A percentile compares a stretch with the other conserved stretches of the same genome.
These are phyloP conservation scores for Mychonastes homosphaera DNA, from an alignment of 139 green algal species.

Conservation along the genomic window DNA sequence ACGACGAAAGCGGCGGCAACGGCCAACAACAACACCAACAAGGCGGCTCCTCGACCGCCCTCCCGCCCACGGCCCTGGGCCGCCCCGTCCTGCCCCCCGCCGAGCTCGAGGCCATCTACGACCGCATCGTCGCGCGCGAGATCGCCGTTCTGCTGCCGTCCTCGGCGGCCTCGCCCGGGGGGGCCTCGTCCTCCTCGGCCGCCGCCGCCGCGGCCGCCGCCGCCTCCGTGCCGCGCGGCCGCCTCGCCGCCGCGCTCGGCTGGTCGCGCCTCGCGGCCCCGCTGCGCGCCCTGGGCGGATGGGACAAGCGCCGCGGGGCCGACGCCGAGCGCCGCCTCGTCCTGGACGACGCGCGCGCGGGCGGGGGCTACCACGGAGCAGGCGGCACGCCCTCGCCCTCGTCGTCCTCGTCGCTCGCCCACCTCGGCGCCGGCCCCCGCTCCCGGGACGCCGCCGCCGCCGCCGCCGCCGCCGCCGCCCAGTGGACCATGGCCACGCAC, in stretches of 20 bases:
- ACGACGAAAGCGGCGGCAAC: neutral
- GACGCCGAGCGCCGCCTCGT: too few species aligned
- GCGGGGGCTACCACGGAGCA: too few species aligned
- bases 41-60: too few species aligned
- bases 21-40: conserved; percentile 21
- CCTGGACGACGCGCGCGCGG: too few species aligned
- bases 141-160: too few species aligned
- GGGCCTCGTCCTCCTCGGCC: neutral
- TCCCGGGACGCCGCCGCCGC: too few species aligned
- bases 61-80: too few species aligned
- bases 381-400: too few species aligned
- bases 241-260: conserved; percentile 57
- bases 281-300: conserved; percentile 24
- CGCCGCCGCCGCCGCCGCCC: too few species aligned
- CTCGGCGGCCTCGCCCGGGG: too few species aligned
- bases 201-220: neutral
- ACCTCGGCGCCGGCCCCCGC: too few species aligned
- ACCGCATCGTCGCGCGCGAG: conserved; percentile 52
- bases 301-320: conserved; percentile 49
- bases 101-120: conserved; percentile 68
- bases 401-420: too few species aligned
- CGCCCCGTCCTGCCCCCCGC: conserved; percentile 54
- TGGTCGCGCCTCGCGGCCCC: conserved; percentile 34
- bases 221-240: conserved; percentile 13
- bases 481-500: conserved; percentile 64